Evolutionary conservation across 495 filamentous ascomycete genomes (phyloP).

Genomic region (Glutinoglossum americanum): DNA sequence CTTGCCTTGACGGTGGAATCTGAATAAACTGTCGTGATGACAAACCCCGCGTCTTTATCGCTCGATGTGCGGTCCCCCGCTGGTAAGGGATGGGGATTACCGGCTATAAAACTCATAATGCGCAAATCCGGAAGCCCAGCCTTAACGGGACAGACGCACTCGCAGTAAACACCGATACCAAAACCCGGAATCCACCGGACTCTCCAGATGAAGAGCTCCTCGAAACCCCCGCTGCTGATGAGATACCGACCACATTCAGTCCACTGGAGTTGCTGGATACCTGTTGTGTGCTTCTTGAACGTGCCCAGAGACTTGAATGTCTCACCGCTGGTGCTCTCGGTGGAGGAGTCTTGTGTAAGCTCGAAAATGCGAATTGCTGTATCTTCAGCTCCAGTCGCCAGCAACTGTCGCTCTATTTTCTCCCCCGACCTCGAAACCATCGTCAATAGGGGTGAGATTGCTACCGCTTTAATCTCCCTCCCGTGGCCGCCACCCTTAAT

Average conservation of each 20-base stretch:
- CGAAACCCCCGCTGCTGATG: conserved; percentile 65
- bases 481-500: conserved; percentile 59
- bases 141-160: conserved; percentile 33
- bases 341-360: conserved; percentile 6
- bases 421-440: neutral
- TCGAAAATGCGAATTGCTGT: conserved; percentile 56
- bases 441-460: conserved; percentile 21
- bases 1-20: conserved; percentile 50
- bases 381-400: conserved; percentile 82
- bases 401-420: conserved; percentile 12
- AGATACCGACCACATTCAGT: conserved; percentile 37
- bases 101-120: conserved; percentile 48
- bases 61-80: conserved; percentile 13
- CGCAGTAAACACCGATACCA: conserved; percentile 37
- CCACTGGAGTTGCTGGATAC: conserved; percentile 68
- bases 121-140: conserved; percentile 48
- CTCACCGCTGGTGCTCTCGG: conserved; percentile 5
- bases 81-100: neutral
- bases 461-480: conserved; percentile 62
- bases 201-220: conserved; percentile 78
- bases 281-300: conserved; percentile 53
- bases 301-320: conserved; percentile 29
- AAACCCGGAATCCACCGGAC: conserved; percentile 30
- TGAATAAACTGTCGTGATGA: conserved; percentile 49
- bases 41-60: conserved; percentile 13